These are phyloP conservation scores for Verticillium alfalfae DNA, from an alignment of 2,329 filamentous ascomycete species.

Conservation along the genomic window DNA sequence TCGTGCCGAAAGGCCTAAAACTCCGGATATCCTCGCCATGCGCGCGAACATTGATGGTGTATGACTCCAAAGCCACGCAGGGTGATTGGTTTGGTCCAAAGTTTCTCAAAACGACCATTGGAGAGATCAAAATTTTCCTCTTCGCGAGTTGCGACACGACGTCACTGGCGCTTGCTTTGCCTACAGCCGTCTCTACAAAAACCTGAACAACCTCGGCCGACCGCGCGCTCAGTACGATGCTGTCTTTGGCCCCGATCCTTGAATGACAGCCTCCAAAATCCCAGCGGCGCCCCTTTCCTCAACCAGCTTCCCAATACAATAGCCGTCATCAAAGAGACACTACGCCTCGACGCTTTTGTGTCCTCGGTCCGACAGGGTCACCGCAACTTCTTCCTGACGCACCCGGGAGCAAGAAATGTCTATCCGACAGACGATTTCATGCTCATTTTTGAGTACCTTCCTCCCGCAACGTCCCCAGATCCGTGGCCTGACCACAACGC, in stretches of 20 bases:
- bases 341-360: conserved; percentile 39
- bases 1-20: not conserved
- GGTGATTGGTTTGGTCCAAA: not conserved
- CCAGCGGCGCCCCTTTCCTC: conserved; percentile 35
- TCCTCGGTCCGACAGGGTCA: not conserved
- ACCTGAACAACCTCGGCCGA: conserved; percentile 15
- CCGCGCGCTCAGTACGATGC: conserved; percentile 23
- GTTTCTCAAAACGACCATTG: conserved; percentile 9
- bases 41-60: not conserved
- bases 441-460: conserved; percentile 12
- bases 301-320: conserved; percentile 45
- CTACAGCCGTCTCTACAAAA: conserved; percentile 15
- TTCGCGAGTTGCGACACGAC: conserved; percentile 27
- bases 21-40: conserved; percentile 12
- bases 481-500: conserved; percentile 24
- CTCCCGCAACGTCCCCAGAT: conserved; percentile 22
- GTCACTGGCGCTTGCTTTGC: conserved; percentile 17
- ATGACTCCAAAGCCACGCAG: not conserved
- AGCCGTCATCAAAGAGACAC: conserved; percentile 46
- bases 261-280: conserved; percentile 29
- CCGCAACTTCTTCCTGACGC: conserved; percentile 27
- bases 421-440: conserved; percentile 32
- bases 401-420: conserved; percentile 33
- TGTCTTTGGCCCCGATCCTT: conserved; percentile 38
- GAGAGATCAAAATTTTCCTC: conserved; percentile 23